These are phyloP conservation scores for Fusarium denticulatum DNA, from an alignment of 2,329 filamentous ascomycete species.

Conservation along the genomic window DNA sequence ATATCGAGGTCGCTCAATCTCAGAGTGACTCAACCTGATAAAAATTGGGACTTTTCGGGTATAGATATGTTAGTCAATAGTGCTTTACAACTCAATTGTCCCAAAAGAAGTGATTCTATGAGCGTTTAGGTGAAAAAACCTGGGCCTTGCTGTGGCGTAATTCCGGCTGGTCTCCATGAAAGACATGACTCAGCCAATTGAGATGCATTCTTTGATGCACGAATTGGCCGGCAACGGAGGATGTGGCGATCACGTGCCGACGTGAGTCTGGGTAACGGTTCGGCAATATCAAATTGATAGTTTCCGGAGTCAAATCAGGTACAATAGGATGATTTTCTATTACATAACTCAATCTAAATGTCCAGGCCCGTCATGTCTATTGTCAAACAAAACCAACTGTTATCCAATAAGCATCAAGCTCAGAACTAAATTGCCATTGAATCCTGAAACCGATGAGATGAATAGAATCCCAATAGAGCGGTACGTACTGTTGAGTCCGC, in stretches of 20 bases:
- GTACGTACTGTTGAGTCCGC: conserved; percentile 15
- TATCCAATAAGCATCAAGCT: not conserved
- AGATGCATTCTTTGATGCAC: conserved; percentile 14
- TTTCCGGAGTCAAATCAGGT: not conserved
- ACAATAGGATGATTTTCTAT: not conserved
- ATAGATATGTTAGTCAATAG: conserved; percentile 15
- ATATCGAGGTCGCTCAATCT: conserved; percentile 15
- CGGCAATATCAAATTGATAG: not conserved
- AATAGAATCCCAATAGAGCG: not conserved
- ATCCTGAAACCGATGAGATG: not conserved
- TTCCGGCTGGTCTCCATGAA: conserved; percentile 36
- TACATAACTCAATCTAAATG: not conserved
- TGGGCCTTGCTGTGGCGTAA: conserved; percentile 43
- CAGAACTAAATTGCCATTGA: not conserved
- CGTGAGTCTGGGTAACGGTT: not conserved
- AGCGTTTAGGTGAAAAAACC: conserved; percentile 33
- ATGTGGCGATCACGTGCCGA: conserved; percentile 30
- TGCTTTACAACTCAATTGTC: conserved; percentile 20
- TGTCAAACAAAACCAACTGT: not conserved
- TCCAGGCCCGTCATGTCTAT: not conserved
- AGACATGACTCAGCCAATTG: conserved; percentile 41
- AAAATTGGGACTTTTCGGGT: conserved; percentile 29
- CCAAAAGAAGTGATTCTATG: conserved; percentile 30
- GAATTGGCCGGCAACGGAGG: conserved; percentile 37
- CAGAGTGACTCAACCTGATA: conserved; percentile 6